phyloP scores from a whole-genome alignment of 345 rosid species.

The Hevea brasiliensis region DNA sequence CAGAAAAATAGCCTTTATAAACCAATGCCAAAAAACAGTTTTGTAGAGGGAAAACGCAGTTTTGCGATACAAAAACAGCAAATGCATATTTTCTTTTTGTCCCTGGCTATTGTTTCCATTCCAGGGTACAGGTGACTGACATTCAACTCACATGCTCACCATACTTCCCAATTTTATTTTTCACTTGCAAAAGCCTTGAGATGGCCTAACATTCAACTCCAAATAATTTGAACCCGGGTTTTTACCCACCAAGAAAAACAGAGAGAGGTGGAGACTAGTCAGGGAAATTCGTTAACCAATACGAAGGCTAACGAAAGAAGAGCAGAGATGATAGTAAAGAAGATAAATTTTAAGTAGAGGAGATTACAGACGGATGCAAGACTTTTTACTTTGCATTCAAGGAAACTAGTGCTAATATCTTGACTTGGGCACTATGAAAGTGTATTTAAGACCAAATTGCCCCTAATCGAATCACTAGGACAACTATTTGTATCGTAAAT shows the following conservation, averaged over 20 bases:
- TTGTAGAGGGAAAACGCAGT: constrained; percentile 41
- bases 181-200: too few species aligned
- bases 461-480: neutral
- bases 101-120: constrained; percentile 31
- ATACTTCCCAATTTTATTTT: too few species aligned
- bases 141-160: neutral
- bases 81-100: constrained; percentile 32
- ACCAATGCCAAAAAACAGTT: constrained; percentile 43
- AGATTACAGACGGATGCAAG: constrained; percentile 75
- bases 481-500: neutral
- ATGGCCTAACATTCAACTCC: neutral
- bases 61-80: constrained; percentile 43
- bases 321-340: constrained; percentile 38
- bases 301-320: constrained; percentile 31
- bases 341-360: constrained; percentile 56
- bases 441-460: constrained; percentile 20
- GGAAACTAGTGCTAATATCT: constrained; percentile 62
- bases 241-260: constrained; percentile 67
- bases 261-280: constrained; percentile 23
- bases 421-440: constrained; percentile 63
- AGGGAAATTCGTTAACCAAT: constrained; percentile 54
- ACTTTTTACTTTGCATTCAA: constrained; percentile 37
- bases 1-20: too few species aligned
- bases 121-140: constrained; percentile 40
- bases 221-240: constrained; percentile 38